Evolutionary conservation across 2,329 filamentous ascomycete genomes (phyloP), one percentile per base, ranked within the genome.

Genomic region (Talaromyces pinophilus): DNA sequence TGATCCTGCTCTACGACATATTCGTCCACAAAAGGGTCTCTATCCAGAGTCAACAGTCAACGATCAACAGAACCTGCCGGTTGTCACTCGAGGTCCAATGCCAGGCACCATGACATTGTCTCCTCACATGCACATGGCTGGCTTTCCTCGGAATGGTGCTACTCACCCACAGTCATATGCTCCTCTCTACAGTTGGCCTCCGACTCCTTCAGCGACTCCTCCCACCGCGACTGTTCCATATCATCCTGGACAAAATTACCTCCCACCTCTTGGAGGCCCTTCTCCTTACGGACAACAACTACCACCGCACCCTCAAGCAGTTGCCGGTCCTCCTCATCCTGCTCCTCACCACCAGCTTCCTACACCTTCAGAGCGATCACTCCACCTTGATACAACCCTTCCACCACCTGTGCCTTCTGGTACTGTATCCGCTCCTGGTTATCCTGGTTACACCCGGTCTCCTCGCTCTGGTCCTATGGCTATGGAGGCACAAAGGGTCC

Each of bases 31-130:
- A 55, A 97, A 97, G 83, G 94, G 93, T 75, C 92, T 98, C 87
- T 99, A 99, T 77, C 95, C 95, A 0, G 95, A 99, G 79, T 96
- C 94, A 0, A 96, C 92, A 55, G 88, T 97, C 71, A 92, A 92
- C 75, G 94, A 97, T 74, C 85, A 89, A 69, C 90, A 90, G 76
- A 90, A 90, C 67, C 88, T 92, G 15, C 92, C 93, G 13, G 89
- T 92, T 2, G 87, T 96, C 46, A 94, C 92, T 13, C 87, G 92
- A 70, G 87, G 90, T 0, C 92, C 87, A 5, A 88, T 89, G 85
- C 79, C 82, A 38, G 86, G 85, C 10, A 82, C 84, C 17, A 71
- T 78, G 11, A 88, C 83, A 6, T 81, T 84, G 33, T 78, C 83
- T 59, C 82, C 83, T 66, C 82, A 86, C 67, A 80, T 79, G 59